These are phyloP conservation scores for Huntiella savannae DNA, from an alignment of 2,329 filamentous ascomycete genomes.

Conservation along the genomic window DNA sequence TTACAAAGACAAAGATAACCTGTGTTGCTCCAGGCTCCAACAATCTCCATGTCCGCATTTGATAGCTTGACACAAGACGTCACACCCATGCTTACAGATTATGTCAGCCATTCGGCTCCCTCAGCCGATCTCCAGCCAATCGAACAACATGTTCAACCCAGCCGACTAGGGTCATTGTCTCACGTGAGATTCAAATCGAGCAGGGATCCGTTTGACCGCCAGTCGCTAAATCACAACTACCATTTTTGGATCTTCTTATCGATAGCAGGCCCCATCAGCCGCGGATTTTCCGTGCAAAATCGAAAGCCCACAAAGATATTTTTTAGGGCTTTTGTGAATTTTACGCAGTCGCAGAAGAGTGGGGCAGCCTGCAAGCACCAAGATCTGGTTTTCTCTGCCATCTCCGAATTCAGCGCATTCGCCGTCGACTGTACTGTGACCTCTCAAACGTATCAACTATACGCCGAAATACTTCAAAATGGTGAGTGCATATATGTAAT, in stretches of 20 bases:
- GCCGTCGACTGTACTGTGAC: constrained; percentile 11
- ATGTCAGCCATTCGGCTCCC: constrained; percentile 6
- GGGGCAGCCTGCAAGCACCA: constrained; percentile 7
- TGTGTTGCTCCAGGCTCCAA: constrained; percentile 7
- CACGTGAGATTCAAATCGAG: background rate
- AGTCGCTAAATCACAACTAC: background rate
- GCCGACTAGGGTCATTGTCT: background rate
- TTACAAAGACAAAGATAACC: constrained; percentile 1
- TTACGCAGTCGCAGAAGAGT: constrained; percentile 10
- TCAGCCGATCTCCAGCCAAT: background rate
- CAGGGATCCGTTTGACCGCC: no score
- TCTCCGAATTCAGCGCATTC: constrained; percentile 11
- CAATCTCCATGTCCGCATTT: constrained; percentile 2
- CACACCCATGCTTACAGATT: constrained; percentile 9
- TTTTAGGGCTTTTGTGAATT: constrained; percentile 11
- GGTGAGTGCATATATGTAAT: constrained; percentile 9
- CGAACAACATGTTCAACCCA: no score
- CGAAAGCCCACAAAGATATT: constrained; percentile 8
- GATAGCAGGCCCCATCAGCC: constrained; percentile 4
- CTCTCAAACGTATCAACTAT: constrained; percentile 11
- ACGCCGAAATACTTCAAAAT: constrained; percentile 12
- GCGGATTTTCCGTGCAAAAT: constrained; percentile 5
- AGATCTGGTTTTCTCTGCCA: constrained; percentile 12
- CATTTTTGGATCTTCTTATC: constrained; percentile 10
- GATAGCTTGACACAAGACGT: constrained; percentile 1